phyloP scores from a whole-genome alignment of 345 rosid species.

The Syzygium oleosum region DNA sequence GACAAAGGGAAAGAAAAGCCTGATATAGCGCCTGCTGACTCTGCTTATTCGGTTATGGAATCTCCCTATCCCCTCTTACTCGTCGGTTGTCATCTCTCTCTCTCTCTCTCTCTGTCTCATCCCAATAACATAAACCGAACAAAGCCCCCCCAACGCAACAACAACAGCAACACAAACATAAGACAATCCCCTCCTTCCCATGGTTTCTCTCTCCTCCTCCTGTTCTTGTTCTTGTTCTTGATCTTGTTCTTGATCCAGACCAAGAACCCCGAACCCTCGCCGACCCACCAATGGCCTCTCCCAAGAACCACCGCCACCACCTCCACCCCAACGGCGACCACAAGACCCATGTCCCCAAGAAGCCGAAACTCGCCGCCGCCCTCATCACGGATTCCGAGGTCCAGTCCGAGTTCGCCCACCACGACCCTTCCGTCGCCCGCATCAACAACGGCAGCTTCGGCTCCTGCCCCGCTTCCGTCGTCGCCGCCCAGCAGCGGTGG shows the following conservation, averaged over 20 bases:
- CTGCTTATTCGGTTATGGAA: not conserved
- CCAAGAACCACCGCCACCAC: not conserved
- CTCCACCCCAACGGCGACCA: conserved; percentile 11
- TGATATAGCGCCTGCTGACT: not conserved
- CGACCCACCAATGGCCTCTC: conserved; percentile 16
- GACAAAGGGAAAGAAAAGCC: not conserved
- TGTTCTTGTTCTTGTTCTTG: conserved; percentile 8
- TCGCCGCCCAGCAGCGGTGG: conserved; percentile 55
- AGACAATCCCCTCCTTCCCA: not conserved
- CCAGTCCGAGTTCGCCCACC: conserved; percentile 72
- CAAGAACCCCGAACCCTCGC: not conserved
- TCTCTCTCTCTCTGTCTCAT: not conserved
- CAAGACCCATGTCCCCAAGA: conserved; percentile 24
- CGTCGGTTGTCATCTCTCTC: not conserved
- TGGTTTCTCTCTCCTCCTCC: not conserved
- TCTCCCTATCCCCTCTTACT: not conserved
- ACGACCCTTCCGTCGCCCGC: conserved; percentile 49
- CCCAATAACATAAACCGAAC: not conserved
- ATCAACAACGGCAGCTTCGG: conserved; percentile 97
- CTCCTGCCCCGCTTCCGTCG: conserved; percentile 59
- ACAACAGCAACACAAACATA: not conserved
- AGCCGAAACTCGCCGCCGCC: conserved; percentile 15
- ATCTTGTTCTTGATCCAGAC: not conserved
- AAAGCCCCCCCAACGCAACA: not conserved
- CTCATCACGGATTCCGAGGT: conserved; percentile 38